Evolutionary conservation across 1,139 yeast species (phyloP), one percentile per base, ranked within the genome.

Genomic region (Yamadazyma diddensiae): DNA sequence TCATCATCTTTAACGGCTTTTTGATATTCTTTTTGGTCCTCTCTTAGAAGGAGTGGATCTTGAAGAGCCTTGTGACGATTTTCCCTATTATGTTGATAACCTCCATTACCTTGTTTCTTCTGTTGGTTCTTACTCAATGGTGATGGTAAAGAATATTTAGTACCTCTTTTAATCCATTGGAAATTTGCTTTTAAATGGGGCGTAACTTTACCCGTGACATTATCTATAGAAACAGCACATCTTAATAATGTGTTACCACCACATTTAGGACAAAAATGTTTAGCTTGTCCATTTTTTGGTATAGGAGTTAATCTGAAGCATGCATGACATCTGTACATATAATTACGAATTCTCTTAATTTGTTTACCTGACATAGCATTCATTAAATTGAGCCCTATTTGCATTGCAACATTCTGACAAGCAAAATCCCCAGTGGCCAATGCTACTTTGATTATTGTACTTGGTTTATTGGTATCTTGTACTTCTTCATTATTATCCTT

Each of bases 401-500:
- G 97, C 63, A 94, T 70, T 1, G 96, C 77, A 8, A 90, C 96
- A 57, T 92, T 92, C 57, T 92, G 99, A 56, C 92, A 86, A 3
- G 99, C 97, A 65, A 90, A 92, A 76, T 92, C 99, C 17, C 95
- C 96, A 1, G 97, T 84, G 1, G 95, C 82, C 36, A 92, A 65
- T 1, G 97, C 98, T 15, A 82, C 94, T 42, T 79, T 76, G 42
- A 78, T 70, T 15, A 50, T 29, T 8, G 62, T 54, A 1, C 45
- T 48, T 4, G 62, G 50, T 15, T 54, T 50, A n/a, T 53, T 50
- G 2, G 33, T 12, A 39, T 47, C 34, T 39, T 45, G 12, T 59
- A 53, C 32, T 64, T 78, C 55, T 46, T 70, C 77, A 25, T 66
- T 77, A 36, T 70, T 70, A 44, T 84, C 90, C 52, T 80, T 81